Evolutionary conservation across 805 yeast genomes (phyloP), one percentile per base, ranked within the genome.

Genomic region (Metschnikowia borealis): DNA sequence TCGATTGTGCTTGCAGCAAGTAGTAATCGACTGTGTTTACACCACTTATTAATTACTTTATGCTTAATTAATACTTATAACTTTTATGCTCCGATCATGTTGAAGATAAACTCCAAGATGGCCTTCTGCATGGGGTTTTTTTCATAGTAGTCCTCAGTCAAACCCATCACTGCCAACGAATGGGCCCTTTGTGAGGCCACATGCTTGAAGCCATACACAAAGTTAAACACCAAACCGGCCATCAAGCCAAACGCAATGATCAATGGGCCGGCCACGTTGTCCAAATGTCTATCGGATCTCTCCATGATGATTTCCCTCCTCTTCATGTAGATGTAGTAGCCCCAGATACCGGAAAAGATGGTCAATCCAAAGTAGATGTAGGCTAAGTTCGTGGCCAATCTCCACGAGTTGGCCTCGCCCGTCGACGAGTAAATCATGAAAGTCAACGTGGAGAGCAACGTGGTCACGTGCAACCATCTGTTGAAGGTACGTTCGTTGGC

Each of bases 401-500:
- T 57, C n/a, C 82, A 80, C 59, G 81, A 81, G 53, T 84, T 79
- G 0, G 97, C 84, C 29, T 75, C 73, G 54, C 77, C 74, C 18
- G 89, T 87, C 10, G 96, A 84, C 38, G 84, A 80, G 71, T 88
- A 88, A 49, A 94, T 80, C 14, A 94, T 78, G 63, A 91, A 90
- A 0, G 98, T 89, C 60, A 94, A 71, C 0, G 91, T 84, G 18
- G 96, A 83, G 58, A 94, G 77, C 64, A 94, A 73, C 0, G 95
- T 82, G 13, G 96, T 87, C 20, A 92, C 92, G 56, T 86, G 90
- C 57, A 94, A 75, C 99, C 99, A 94, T 68, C 95, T 81, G 74
- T 89, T 85, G 73, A 91, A 92, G 3, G 99, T 94, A 68, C 99
- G 85, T 73, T 94, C 99, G 64, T 94, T 94, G 29, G 99, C 99